Evolutionary conservation across 2,329 filamentous ascomycete genomes (phyloP).

Genomic region (Chrysoporthe deuterocubensis): DNA sequence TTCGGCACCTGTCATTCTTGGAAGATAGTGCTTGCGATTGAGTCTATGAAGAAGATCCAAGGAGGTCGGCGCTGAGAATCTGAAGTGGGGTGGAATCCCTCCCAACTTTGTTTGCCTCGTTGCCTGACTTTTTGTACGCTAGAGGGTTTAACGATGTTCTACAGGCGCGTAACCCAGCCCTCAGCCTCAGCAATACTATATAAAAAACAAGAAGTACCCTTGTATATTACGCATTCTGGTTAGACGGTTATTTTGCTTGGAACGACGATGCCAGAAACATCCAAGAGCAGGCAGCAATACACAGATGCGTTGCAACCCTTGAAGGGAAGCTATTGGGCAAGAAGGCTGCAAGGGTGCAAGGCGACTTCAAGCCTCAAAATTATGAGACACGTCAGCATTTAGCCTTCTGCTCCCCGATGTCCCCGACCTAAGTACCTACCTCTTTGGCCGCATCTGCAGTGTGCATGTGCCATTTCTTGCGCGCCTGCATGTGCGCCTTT

Average conservation of each 20-base stretch:
- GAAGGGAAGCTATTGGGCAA: background rate
- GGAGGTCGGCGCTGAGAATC: background rate
- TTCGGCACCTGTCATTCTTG: background rate
- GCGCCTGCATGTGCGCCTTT: background rate
- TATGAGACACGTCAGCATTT: slow-evolving; percentile 4
- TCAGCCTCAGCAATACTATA: too few species aligned
- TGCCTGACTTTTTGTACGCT: too few species aligned
- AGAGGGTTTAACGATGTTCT: background rate
- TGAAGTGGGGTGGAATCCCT: background rate
- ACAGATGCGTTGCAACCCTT: background rate
- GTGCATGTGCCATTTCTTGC: background rate
- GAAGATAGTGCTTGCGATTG: background rate
- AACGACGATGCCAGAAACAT: too few species aligned
- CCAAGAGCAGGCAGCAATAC: background rate
- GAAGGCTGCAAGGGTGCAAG: background rate
- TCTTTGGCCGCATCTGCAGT: too few species aligned
- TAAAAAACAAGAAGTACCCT: background rate
- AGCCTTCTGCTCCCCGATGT: background rate
- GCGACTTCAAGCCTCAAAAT: background rate
- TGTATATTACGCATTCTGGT: background rate
- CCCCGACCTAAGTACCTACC: too few species aligned
- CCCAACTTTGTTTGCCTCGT: background rate
- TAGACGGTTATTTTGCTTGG: background rate
- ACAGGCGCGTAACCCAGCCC: background rate
- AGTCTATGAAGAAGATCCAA: background rate